Conservation (phyloP, 441 rosid genomes). For the Viola pubescens region DNA sequence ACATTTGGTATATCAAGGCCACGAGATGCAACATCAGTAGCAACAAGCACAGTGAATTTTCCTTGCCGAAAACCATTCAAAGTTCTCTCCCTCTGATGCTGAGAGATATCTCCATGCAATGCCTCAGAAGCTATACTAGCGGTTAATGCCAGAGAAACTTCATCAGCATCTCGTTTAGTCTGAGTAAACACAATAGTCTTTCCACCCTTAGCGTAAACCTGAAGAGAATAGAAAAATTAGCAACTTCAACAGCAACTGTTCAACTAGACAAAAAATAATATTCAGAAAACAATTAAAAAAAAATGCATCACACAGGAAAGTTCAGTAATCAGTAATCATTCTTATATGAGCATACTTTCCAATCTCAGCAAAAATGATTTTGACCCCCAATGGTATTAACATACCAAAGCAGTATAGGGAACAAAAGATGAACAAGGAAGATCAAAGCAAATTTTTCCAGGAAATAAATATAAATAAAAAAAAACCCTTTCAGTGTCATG, state of each 20-base stretch:
- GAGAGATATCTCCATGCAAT: slow-evolving; percentile 96
- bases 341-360: no score
- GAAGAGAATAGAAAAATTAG: slow-evolving; percentile 5
- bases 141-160: slow-evolving; percentile 73
- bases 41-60: slow-evolving; percentile 93
- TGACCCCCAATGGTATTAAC: not conserved
- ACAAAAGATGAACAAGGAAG: not conserved
- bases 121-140: slow-evolving; percentile 89
- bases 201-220: slow-evolving; percentile 98
- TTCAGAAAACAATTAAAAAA: not conserved
- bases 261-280: not conserved
- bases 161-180: slow-evolving; percentile 96
- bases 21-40: slow-evolving; percentile 97
- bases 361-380: no score
- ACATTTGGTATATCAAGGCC: slow-evolving; percentile 98
- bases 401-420: not conserved
- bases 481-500: not conserved
- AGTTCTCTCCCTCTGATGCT: slow-evolving; percentile 98
- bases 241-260: not conserved
- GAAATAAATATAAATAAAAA: not conserved
- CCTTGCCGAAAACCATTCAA: slow-evolving; percentile 88
- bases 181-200: slow-evolving; percentile 93
- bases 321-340: no score
- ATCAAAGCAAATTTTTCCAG: not conserved
- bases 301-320: no score